Conservation (phyloP, 1,284 basidiomycete genomes). For the Exsudoporus floridanus region DNA sequence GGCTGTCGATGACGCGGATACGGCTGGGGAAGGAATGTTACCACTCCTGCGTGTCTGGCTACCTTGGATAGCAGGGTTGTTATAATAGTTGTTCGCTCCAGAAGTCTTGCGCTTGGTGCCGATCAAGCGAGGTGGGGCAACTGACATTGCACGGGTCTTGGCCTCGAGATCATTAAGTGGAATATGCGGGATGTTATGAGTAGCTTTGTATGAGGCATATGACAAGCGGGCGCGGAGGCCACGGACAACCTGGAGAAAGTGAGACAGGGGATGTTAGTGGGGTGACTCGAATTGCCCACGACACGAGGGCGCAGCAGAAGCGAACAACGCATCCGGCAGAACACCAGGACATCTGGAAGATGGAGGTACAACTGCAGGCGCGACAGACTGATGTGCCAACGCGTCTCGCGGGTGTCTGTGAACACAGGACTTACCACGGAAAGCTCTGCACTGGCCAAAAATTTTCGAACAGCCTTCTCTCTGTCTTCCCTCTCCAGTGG, state of each 20-base stretch:
- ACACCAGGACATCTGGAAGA: neutral
- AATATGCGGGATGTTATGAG: constrained; percentile 63
- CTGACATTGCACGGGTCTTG: constrained; percentile 45
- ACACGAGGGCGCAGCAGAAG: constrained; percentile 3
- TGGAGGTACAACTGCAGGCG: constrained; percentile 6
- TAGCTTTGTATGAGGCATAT: constrained; percentile 79
- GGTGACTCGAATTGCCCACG: constrained; percentile 11
- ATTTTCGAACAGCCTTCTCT: constrained; percentile 65
- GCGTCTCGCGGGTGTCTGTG: constrained; percentile 41
- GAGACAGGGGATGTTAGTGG: constrained; percentile 42
- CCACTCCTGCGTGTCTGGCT: constrained; percentile 32
- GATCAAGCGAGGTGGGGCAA: constrained; percentile 49
- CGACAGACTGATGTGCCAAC: constrained; percentile 37
- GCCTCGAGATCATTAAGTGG: constrained; percentile 69
- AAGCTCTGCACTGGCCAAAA: constrained; percentile 71
- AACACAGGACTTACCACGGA: constrained; percentile 59
- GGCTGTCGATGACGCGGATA: constrained; percentile 47
- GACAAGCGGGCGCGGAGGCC: constrained; percentile 71
- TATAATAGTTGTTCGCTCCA: constrained; percentile 47
- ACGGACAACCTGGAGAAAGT: constrained; percentile 62
- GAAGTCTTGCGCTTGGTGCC: constrained; percentile 56
- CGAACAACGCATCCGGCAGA: neutral
- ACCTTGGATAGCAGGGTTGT: constrained; percentile 49
- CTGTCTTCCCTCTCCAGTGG: constrained; percentile 53
- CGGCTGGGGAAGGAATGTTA: constrained; percentile 40